Conservation (phyloP, 768 basidiomycete species). For the Dacryopinax primogenitus region DNA sequence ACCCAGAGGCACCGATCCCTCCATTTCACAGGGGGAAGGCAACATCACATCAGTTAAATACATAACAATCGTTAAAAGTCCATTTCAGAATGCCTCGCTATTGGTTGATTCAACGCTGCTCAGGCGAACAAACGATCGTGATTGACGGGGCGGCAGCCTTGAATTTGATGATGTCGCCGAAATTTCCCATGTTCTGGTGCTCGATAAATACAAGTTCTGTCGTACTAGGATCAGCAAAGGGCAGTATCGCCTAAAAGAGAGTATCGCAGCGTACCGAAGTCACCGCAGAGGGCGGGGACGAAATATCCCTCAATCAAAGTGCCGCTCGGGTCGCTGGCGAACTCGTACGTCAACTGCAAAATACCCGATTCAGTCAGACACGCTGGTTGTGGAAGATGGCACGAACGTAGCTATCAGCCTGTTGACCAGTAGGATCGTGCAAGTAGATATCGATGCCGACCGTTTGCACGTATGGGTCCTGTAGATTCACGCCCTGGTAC, state of each 20-base stretch:
- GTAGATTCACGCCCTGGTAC: not conserved
- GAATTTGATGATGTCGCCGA: conserved; percentile 4
- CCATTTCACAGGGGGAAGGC: too few relatives aligned
- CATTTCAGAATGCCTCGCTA: too few relatives aligned
- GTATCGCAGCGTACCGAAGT: not conserved
- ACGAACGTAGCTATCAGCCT: not conserved
- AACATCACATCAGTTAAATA: too few relatives aligned
- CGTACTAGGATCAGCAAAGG: not conserved
- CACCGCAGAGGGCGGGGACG: not conserved
- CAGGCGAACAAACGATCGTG: not conserved
- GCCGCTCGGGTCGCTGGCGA: not conserved
- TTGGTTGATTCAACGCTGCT: not conserved
- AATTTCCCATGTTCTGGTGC: not conserved
- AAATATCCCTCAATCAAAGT: not conserved
- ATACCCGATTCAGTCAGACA: not conserved
- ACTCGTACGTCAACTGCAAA: not conserved
- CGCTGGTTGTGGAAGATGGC: not conserved
- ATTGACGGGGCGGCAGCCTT: not conserved
- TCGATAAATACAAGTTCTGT: not conserved
- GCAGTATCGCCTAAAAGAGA: not conserved
- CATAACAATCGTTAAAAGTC: too few relatives aligned
- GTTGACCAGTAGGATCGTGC: not conserved
- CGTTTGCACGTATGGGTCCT: not conserved
- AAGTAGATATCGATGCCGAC: not conserved
- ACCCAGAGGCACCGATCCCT: too few relatives aligned